phyloP scores from a whole-genome alignment of 1,284 basidiomycete species.

The Coriolopsis trogii region DNA sequence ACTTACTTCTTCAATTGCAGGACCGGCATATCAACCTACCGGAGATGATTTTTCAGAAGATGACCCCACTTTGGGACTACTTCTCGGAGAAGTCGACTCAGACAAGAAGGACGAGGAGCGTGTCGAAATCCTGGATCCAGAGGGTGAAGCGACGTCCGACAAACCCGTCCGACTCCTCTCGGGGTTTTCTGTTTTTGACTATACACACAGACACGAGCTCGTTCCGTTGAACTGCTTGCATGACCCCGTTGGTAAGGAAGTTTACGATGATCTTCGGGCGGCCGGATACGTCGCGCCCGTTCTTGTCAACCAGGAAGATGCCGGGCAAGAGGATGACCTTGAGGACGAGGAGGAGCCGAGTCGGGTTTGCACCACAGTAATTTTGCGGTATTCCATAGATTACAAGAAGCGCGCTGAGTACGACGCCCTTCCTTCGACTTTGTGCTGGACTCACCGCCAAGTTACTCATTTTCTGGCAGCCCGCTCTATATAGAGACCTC shows the following conservation, averaged over 20 bases:
- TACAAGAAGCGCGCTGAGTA: constrained; percentile 43
- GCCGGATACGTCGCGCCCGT: constrained; percentile 39
- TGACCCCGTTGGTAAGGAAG: constrained; percentile 1
- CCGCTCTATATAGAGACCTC: constrained; percentile 63
- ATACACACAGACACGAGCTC: constrained; percentile 23
- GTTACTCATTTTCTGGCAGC: constrained; percentile 36
- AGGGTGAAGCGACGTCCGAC: constrained; percentile 2
- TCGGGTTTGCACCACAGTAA: constrained; percentile 32
- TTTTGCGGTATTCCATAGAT: constrained; percentile 34
- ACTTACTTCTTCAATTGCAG: too few species aligned
- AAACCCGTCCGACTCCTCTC: background rate
- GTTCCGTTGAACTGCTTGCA: constrained; percentile 38
- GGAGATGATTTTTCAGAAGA: background rate
- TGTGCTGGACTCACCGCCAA: background rate
- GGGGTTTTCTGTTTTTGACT: background rate
- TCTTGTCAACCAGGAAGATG: constrained; percentile 44
- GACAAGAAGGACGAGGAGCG: background rate
- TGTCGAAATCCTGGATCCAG: background rate
- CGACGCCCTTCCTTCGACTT: constrained; percentile 19
- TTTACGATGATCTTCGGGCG: constrained; percentile 36
- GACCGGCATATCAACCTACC: too few species aligned
- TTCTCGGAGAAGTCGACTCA: background rate
- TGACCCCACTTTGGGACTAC: background rate
- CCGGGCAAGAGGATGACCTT: constrained; percentile 43
- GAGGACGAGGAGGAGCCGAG: constrained; percentile 43